Evolutionary conservation across 2,329 filamentous ascomycete species (phyloP).

Genomic region (Fusarium stilboides): DNA sequence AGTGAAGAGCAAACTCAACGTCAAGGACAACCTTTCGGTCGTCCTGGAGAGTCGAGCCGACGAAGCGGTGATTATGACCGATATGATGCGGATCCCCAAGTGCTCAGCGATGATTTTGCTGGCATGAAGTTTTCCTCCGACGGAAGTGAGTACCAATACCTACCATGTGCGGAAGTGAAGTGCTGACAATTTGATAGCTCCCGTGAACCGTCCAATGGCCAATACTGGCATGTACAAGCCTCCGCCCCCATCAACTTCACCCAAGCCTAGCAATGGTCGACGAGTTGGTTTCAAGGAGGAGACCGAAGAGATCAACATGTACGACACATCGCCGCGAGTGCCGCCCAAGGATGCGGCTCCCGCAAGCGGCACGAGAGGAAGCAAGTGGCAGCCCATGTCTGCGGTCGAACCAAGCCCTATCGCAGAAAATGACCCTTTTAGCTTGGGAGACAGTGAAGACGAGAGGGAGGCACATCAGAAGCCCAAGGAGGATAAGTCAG

Average conservation of each 20-base stretch:
- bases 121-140: slow-evolving; percentile 75
- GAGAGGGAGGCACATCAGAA: slow-evolving; percentile 78
- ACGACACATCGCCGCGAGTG: slow-evolving; percentile 74
- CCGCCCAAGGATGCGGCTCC: slow-evolving; percentile 66
- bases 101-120: slow-evolving; percentile 91
- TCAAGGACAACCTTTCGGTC: slow-evolving; percentile 57
- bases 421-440: slow-evolving; percentile 94
- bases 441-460: slow-evolving; percentile 94
- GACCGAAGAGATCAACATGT: slow-evolving; percentile 85
- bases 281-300: slow-evolving; percentile 72
- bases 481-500: slow-evolving; percentile 68
- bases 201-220: slow-evolving; percentile 72
- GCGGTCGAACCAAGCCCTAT: slow-evolving; percentile 86
- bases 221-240: slow-evolving; percentile 88
- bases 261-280: slow-evolving; percentile 64
- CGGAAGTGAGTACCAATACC: slow-evolving; percentile 66
- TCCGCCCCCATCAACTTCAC: slow-evolving; percentile 67
- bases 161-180: neutral
- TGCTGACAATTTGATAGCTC: slow-evolving; percentile 49
- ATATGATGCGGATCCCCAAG: slow-evolving; percentile 94
- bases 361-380: slow-evolving; percentile 74
- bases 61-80: slow-evolving; percentile 90
- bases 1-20: slow-evolving; percentile 64
- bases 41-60: slow-evolving; percentile 73
- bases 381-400: slow-evolving; percentile 98